Evolutionary conservation across 148 eudicot genomes (phyloP), one percentile per base, ranked within the genome.

Genomic region (Rhododendron henanense): DNA sequence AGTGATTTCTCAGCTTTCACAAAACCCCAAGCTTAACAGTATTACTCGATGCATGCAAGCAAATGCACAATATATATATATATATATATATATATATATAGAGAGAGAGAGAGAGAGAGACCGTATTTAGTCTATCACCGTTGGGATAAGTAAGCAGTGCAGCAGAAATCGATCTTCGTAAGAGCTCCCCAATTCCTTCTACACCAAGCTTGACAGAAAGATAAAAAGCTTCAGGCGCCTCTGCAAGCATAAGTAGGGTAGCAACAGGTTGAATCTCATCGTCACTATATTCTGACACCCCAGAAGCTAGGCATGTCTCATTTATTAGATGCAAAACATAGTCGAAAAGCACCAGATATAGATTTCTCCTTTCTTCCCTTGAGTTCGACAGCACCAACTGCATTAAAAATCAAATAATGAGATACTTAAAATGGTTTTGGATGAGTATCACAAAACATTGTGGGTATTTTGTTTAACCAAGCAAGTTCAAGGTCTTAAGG

Each of bases 181-280:
- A 89, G 37, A 95, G 90, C 86, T 95, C 97, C 82, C 96, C 94
- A 88, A 97, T 93, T 61, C 95, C 96, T 88, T 93, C 96, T 37
- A 95, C 89, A 79, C 99, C 98, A 83, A 97, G 94, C 91, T 95
- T 97, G 67, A 94, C 96, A 85, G 99, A 95, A 75, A 95, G 92
- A 89, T 92, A 94, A 83, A 97, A 93, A 76, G 98, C 99, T 93
- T 97, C 99, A 81, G 99, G 95, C 83, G 98, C 99, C 87, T 97
- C 95, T 82, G 96, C 98, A 87, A 93, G 95, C 90, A 92, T 92
- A 50, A 97, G 98, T 89, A 94, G 88, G 37, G 92, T 90, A 37
- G 98, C 98, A 91, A 97, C 90, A 48, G 93, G 94, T 90, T 92
- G 98, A 87, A 95, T 94, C 88, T 97, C 99, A 84, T 89, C 95